Evolutionary conservation across 2,329 filamentous ascomycete genomes (phyloP).

Genomic region (Aspergillus ustus): DNA sequence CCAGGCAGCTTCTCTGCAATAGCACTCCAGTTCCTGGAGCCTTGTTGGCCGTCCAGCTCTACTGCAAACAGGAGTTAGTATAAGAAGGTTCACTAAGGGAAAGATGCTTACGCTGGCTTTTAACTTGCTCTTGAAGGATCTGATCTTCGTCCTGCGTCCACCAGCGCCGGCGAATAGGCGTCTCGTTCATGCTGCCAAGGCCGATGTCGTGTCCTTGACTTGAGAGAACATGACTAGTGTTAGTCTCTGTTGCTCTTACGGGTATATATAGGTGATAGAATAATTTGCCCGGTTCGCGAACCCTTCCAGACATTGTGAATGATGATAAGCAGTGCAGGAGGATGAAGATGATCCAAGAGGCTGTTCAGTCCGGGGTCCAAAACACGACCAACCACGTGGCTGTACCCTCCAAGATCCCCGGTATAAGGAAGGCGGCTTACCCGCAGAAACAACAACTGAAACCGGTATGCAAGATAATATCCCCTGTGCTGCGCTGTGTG

Average conservation of each 20-base stretch:
- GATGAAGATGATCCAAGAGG: neutral
- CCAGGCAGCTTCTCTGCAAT: slow-evolving; percentile 2
- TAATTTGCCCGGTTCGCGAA: neutral
- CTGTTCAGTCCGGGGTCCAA: neutral
- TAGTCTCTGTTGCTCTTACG: neutral
- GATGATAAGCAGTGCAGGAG: neutral
- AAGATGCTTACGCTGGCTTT: neutral
- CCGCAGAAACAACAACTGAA: neutral
- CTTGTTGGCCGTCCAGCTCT: neutral
- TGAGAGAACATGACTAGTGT: neutral
- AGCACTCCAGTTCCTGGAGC: slow-evolving; percentile 5
- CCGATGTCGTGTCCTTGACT: neutral
- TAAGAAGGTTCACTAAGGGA: neutral
- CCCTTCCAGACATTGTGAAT: neutral
- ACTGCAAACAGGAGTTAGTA: neutral
- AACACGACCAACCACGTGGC: neutral
- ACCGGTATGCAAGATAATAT: neutral
- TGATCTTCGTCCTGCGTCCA: neutral
- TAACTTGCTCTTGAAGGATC: neutral
- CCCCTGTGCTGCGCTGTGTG: neutral
- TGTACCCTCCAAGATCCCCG: neutral
- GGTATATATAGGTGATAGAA: neutral
- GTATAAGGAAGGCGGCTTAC: neutral
- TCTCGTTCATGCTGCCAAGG: neutral
- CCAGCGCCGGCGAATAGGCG: neutral